Percentiles rank a stretch among this genome's conserved stretches.
Evolutionary conservation across 164 flowering plant species (phyloP).

Genomic region (Umbilicus rupestris): DNA sequence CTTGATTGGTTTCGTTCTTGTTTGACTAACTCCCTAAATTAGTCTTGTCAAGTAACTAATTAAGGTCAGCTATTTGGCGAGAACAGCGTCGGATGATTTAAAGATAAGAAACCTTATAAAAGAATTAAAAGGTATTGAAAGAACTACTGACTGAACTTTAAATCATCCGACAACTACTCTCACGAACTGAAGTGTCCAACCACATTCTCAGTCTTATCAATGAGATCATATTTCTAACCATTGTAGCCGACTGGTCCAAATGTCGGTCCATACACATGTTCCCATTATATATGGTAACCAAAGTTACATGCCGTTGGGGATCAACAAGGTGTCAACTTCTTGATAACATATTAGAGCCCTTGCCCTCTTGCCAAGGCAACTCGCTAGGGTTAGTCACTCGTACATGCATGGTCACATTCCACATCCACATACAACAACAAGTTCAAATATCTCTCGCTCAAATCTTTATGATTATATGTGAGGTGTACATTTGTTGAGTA

Average conservation of each 20-base stretch:
- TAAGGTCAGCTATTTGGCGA: too few species aligned
- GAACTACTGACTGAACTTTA: too few species aligned
- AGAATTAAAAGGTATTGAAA: too few species aligned
- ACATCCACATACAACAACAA: not conserved
- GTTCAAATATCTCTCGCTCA: not conserved
- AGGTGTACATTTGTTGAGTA: not conserved
- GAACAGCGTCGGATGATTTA: too few species aligned
- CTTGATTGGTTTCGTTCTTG: not conserved
- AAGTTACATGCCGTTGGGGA: not conserved
- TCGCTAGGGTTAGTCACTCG: not conserved
- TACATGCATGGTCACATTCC: not conserved
- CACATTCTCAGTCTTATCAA: too few species aligned
- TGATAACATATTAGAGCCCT: not conserved
- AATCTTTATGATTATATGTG: not conserved
- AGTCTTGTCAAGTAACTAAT: too few species aligned
- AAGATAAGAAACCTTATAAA: too few species aligned
- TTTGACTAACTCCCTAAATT: not conserved
- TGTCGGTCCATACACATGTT: not conserved
- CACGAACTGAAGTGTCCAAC: too few species aligned
- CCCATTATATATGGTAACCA: not conserved
- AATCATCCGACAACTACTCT: too few species aligned
- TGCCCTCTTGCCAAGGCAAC: conserved; percentile 1
- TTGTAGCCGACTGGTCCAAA: not conserved
- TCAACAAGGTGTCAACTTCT: not conserved
- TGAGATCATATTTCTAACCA: not conserved